phyloP scores from a whole-genome alignment of 306 rosid genomes.

The Gleditsia sinensis region DNA sequence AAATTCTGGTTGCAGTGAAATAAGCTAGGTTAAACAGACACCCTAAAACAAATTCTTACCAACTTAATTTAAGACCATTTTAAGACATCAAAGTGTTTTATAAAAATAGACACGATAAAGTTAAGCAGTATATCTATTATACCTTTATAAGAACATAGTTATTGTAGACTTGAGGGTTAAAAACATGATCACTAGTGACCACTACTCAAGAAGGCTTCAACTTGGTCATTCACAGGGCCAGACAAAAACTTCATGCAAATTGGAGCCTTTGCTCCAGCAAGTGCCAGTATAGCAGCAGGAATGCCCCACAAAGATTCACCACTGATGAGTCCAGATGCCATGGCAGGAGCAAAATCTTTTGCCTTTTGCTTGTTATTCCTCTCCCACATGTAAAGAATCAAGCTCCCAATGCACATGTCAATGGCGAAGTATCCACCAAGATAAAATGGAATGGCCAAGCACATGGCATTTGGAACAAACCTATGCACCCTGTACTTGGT shows the following conservation, averaged over 20 bases:
- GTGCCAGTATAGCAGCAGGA: constrained; percentile 65
- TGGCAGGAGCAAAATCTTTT: constrained; percentile 52
- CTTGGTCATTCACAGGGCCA: constrained; percentile 41
- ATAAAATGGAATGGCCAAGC: constrained; percentile 76
- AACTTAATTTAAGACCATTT: background rate
- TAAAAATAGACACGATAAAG: background rate
- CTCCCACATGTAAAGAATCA: constrained; percentile 57
- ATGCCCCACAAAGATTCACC: constrained; percentile 80
- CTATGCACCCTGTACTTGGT: constrained; percentile 41
- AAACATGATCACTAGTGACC: background rate
- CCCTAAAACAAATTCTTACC: background rate
- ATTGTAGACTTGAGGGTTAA: too few relatives aligned
- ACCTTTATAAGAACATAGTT: background rate
- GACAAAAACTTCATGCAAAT: constrained; percentile 76
- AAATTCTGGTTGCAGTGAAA: too few relatives aligned
- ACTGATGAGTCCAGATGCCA: constrained; percentile 74
- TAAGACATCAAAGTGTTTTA: background rate
- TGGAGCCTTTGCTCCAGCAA: constrained; percentile 55
- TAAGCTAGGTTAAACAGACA: too few relatives aligned
- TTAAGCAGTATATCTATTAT: background rate
- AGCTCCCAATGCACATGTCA: constrained; percentile 81
- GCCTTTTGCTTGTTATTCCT: constrained; percentile 47
- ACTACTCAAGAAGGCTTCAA: constrained; percentile 40
- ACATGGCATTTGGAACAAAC: constrained; percentile 63
- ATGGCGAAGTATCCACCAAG: constrained; percentile 70